These are phyloP conservation scores for Wolfiporia cocos DNA, from an alignment of 1,284 basidiomycete species.

Conservation along the genomic window DNA sequence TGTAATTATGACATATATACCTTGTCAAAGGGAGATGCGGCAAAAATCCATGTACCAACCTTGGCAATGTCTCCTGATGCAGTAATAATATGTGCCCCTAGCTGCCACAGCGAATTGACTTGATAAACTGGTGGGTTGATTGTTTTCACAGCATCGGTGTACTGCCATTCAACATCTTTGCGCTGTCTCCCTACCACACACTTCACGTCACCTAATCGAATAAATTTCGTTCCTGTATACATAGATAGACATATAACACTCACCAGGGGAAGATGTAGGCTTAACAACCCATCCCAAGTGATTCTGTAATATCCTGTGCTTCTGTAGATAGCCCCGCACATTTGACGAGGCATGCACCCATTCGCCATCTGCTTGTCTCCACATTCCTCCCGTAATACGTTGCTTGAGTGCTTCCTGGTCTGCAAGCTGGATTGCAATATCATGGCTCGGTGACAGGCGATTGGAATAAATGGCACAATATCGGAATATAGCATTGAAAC, in stretches of 20 bases:
- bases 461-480: slow-evolving; percentile 35
- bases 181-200: not conserved
- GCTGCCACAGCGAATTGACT: too few relatives aligned
- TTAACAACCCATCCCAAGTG: too few relatives aligned
- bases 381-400: slow-evolving; percentile 14
- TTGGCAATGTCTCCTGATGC: too few relatives aligned
- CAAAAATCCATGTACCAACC: too few relatives aligned
- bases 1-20: too few relatives aligned
- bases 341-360: slow-evolving; percentile 7
- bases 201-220: not conserved
- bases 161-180: not conserved
- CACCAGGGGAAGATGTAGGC: not conserved
- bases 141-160: too few relatives aligned
- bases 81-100: too few relatives aligned
- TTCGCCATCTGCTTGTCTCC: slow-evolving; percentile 6
- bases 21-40: too few relatives aligned
- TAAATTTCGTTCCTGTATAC: not conserved
- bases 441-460: slow-evolving; percentile 34
- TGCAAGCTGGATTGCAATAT: slow-evolving; percentile 33
- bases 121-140: too few relatives aligned
- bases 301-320: too few relatives aligned
- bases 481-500: slow-evolving; percentile 39
- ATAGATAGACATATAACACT: not conserved
- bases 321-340: slow-evolving; percentile 4
- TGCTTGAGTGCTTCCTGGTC: slow-evolving; percentile 26